Evolutionary conservation across 148 eudicot species (phyloP).

Genomic region (Cornus kousa): DNA sequence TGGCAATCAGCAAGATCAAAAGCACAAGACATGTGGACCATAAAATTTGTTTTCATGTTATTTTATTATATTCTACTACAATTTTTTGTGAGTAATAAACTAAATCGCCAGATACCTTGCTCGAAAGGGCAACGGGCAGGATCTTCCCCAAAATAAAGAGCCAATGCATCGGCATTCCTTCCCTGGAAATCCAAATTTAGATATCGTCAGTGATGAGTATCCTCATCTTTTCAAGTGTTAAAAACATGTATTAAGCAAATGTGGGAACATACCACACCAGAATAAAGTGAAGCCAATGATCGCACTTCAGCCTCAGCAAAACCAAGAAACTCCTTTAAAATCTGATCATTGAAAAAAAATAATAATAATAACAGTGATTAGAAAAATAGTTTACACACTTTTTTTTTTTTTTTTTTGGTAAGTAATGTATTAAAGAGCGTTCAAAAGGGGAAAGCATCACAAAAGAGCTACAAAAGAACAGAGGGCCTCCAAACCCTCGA

Average conservation of each 20-base stretch:
- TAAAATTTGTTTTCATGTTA: too few relatives aligned
- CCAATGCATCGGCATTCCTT: slow-evolving; percentile 80
- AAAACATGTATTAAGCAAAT: not conserved
- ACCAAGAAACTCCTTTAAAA: slow-evolving; percentile 61
- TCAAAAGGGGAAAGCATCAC: too few relatives aligned
- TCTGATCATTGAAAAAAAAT: slow-evolving; percentile 30
- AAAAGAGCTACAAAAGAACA: too few relatives aligned
- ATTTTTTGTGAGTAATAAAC: too few relatives aligned
- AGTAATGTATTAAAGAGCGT: too few relatives aligned
- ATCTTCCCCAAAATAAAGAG: slow-evolving; percentile 94
- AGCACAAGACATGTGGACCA: too few relatives aligned
- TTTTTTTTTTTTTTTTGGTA: too few relatives aligned
- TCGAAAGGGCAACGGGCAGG: slow-evolving; percentile 89
- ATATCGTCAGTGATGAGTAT: not conserved
- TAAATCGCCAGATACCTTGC: slow-evolving; percentile 54
- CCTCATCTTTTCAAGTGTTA: not conserved
- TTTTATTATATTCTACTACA: too few relatives aligned
- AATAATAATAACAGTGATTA: slow-evolving; percentile 13
- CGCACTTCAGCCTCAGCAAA: slow-evolving; percentile 86
- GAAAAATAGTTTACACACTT: not conserved
- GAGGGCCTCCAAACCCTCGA: too few relatives aligned
- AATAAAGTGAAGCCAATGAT: slow-evolving; percentile 72
- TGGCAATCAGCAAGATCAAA: too few relatives aligned
- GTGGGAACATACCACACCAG: slow-evolving; percentile 64
- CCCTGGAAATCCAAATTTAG: slow-evolving; percentile 48